Evolutionary conservation across 148 eudicot genomes (phyloP), one percentile per base, ranked within the genome.

Genomic region (Nepenthes gracilis): DNA sequence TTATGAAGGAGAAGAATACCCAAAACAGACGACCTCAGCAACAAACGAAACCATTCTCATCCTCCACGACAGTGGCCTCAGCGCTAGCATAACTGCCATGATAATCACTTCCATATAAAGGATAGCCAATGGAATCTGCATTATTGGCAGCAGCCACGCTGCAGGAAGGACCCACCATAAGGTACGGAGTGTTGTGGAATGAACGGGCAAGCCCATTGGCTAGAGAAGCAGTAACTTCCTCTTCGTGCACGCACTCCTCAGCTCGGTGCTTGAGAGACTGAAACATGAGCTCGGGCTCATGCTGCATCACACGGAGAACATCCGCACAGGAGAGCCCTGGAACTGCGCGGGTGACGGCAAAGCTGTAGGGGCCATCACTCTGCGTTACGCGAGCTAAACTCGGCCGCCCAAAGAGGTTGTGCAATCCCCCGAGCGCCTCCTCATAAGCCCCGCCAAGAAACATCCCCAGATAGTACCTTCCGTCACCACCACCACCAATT

Each of bases 391-490:
- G 85, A 35, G 88, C 91, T 5, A 88, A 84, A 15, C 96, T 93
- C 0, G 98, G 98, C 5, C 91, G 87, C 0, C 96, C 98, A 33
- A 93, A 93, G 71, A 93, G 73, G 73, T 93, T 93, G 76, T 93
- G 98, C 2, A 86, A 36, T 5, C 98, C 96, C 0, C 98, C 98
- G n/a, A 93, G 87, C 35, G 95, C 88, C 86, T 93, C 98, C 91
- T 93, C 81, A 53, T 93, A 93, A 57, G 98, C 98, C 64, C 98
- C 98, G 1, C 98, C 98, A 66, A 93, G 64, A 60, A 93, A 93
- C 98, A 93, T 93, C 69, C 96, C 98, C 34, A 93, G 50, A 70
- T 79, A 93, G 70, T 93, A 87, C 38, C 64, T 64, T 12, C 58
- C 62, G 55, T 61, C 60, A 52, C 57, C 58, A 35, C 85, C 81